Percentiles rank a stretch among this genome's conserved stretches.
These are phyloP conservation scores for Phytophthora meadii DNA, from an alignment of 352 stramenopile species.

Conservation along the genomic window DNA sequence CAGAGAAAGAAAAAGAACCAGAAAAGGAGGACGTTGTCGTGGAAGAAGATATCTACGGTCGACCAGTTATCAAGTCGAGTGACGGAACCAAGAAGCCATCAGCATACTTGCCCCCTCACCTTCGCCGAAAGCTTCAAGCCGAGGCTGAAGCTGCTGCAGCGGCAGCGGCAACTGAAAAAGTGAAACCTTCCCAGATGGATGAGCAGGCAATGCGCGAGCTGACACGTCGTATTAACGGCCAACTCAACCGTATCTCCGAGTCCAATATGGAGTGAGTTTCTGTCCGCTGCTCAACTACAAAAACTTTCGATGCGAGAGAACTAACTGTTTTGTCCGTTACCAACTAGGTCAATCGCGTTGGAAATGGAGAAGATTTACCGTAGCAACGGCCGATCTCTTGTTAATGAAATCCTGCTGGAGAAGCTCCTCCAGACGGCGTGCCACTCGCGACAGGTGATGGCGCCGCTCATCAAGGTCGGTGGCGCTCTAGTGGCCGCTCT, in stretches of 20 bases:
- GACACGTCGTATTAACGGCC: constrained; percentile 83
- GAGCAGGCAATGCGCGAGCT: constrained; percentile 76
- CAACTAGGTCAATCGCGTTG: constrained; percentile 63
- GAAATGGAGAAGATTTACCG: constrained; percentile 87
- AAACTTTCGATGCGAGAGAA: no score
- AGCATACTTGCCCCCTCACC: constrained; percentile 88
- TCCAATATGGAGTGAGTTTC: constrained; percentile 87
- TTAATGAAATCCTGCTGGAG: constrained; percentile 78
- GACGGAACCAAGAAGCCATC: constrained; percentile 53
- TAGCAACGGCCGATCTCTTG: constrained; percentile 67
- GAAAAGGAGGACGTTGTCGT: constrained; percentile 49
- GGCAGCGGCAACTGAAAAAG: constrained; percentile 33
- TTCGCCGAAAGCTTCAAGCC: constrained; percentile 75
- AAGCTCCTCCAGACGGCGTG: constrained; percentile 73
- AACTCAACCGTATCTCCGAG: constrained; percentile 93
- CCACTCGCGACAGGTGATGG: constrained; percentile 77
- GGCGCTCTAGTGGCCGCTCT: constrained; percentile 71
- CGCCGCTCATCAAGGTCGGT: constrained; percentile 78
- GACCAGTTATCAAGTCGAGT: constrained; percentile 62
- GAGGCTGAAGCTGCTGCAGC: constrained; percentile 44
- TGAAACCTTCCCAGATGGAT: constrained; percentile 67
- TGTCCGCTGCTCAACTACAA: background rate
- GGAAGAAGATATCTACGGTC: constrained; percentile 87
- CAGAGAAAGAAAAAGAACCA: constrained; percentile 31
- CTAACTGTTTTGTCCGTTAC: constrained; percentile 13